Conservation (phyloP, 139 green algal species). For the Pseudopediastrum boryanum region DNA sequence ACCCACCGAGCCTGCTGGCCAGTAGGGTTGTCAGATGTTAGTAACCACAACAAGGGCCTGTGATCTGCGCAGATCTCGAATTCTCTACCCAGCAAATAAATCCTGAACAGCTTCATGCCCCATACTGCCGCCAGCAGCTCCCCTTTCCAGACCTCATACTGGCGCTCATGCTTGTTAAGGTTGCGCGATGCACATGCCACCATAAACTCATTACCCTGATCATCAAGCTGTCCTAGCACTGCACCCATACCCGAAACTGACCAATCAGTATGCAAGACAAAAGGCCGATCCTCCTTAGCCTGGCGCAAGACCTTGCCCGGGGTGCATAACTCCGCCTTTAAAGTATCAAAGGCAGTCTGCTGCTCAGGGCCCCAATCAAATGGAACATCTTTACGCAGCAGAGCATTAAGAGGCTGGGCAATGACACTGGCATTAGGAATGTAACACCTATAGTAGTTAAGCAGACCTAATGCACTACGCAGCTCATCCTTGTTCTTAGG, state of each 20-base stretch:
- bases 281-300: background rate
- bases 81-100: constrained; percentile 24
- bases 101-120: constrained; percentile 26
- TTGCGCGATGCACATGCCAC: constrained; percentile 38
- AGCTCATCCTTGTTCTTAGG: constrained; percentile 37
- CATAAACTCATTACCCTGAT: constrained; percentile 39
- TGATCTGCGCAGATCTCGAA: constrained; percentile 47
- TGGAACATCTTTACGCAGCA: constrained; percentile 27
- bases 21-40: constrained; percentile 17
- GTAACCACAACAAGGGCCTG: constrained; percentile 37
- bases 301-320: constrained; percentile 2
- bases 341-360: background rate
- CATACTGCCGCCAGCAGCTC: constrained; percentile 29
- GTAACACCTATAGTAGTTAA: constrained; percentile 47
- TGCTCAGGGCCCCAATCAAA: constrained; percentile 28
- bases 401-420: constrained; percentile 21
- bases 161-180: constrained; percentile 33
- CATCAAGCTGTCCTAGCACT: constrained; percentile 45
- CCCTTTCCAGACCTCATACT: constrained; percentile 30
- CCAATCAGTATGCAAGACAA: constrained; percentile 41
- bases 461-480: constrained; percentile 36
- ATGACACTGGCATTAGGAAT: constrained; percentile 37
- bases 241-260: constrained; percentile 24
- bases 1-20: constrained; percentile 44
- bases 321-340: constrained; percentile 25